A percentile compares a stretch with the other conserved stretches of the same genome.
Conservation (phyloP, 306 rosid genomes). For the Cicer bijugum region DNA sequence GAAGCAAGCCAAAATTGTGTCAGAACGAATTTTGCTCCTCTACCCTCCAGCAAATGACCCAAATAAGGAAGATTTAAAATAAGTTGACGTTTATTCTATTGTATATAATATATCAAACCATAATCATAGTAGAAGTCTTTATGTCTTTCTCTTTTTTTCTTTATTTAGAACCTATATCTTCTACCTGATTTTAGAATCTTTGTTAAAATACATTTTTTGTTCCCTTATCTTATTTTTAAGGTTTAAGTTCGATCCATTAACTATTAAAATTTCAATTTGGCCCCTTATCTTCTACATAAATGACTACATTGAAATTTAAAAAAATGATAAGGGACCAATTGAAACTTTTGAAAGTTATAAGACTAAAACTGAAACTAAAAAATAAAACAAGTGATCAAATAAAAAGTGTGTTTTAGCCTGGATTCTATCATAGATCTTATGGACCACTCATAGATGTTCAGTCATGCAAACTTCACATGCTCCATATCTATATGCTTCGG, state of each 20-base stretch:
- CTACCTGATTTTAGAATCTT: background rate
- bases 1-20: too few relatives aligned
- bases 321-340: background rate
- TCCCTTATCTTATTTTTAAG: background rate
- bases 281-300: background rate
- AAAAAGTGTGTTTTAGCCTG: background rate
- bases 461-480: background rate
- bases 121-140: background rate
- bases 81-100: too few relatives aligned
- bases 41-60: too few relatives aligned
- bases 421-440: background rate
- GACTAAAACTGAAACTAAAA: background rate
- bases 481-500: background rate
- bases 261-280: background rate
- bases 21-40: too few relatives aligned
- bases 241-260: background rate
- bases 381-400: background rate
- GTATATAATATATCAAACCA: too few relatives aligned
- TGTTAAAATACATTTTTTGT: background rate
- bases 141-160: background rate
- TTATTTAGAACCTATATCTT: constrained; percentile 1
- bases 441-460: background rate
- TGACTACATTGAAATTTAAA: background rate
- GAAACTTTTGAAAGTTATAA: background rate
- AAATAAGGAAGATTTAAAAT: too few relatives aligned